phyloP scores from a whole-genome alignment of 2,329 filamentous ascomycete species.

The Raffaelea albimanens region DNA sequence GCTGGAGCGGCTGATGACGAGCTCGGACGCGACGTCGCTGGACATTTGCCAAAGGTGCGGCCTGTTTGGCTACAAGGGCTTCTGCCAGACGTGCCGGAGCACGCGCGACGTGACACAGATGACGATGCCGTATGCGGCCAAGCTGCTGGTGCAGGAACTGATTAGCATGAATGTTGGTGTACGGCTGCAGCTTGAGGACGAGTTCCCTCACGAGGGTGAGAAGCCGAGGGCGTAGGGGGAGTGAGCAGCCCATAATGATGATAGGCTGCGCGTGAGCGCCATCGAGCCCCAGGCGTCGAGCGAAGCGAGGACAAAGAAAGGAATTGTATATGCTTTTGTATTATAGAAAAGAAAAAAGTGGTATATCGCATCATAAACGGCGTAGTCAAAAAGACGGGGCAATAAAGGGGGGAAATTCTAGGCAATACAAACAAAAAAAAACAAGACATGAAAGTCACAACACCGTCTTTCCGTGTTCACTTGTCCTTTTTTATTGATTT shows the following conservation, averaged over 20 bases:
- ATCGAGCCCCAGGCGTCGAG: too few relatives aligned
- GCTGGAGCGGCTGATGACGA: slow-evolving; percentile 88
- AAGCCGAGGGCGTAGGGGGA: slow-evolving; percentile 13
- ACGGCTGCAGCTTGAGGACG: slow-evolving; percentile 79
- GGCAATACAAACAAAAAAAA: too few relatives aligned
- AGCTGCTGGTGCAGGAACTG: slow-evolving; percentile 89
- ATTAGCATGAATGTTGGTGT: slow-evolving; percentile 99
- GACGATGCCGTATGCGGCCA: slow-evolving; percentile 96
- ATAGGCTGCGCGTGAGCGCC: too few relatives aligned
- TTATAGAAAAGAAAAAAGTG: too few relatives aligned
- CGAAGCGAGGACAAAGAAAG: too few relatives aligned
- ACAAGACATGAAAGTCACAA: too few relatives aligned
- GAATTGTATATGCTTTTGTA: not conserved
- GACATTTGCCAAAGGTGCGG: slow-evolving; percentile 93
- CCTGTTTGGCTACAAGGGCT: slow-evolving; percentile 89
- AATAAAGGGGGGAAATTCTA: too few relatives aligned
- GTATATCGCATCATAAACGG: too few relatives aligned
- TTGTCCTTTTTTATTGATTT: slow-evolving; percentile 16
- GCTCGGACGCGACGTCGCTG: slow-evolving; percentile 79
- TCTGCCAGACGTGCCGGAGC: slow-evolving; percentile 86
- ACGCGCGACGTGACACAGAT: slow-evolving; percentile 80
- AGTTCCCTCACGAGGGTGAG: slow-evolving; percentile 60
- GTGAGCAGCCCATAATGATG: not conserved
- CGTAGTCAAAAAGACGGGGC: too few relatives aligned
- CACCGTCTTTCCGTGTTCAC: too few relatives aligned